Evolutionary conservation across 176 grass and related monocot species (phyloP), one percentile per base, ranked within the genome.

Genomic region (Miscanthus lutarioriparius): DNA sequence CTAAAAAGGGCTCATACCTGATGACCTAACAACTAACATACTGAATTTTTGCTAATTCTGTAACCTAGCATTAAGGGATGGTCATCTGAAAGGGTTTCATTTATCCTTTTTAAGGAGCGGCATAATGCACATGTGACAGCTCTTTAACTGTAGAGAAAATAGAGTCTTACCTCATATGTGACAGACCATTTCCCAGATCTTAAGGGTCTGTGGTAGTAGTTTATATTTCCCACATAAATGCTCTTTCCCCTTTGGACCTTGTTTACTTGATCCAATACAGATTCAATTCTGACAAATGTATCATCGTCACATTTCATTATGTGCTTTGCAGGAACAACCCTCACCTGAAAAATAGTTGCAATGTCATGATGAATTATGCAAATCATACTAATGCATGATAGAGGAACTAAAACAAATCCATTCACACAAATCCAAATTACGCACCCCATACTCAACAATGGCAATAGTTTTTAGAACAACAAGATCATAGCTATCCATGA

Each of bases 241-340:
- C 87, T 97, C 40, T 44, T 86, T 27, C 80, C 67, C 53, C 82
- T 82, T 72, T 84, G 87, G 14, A 90, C 59, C 82, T 94, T 97
- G 48, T 81, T 92, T 38, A 94, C 71, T 88, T 90, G 91, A 72
- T 90, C 82, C 51, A 94, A n/a, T 35, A 97, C 89, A 4, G 90
- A 82, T 25, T 94, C 83, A 49, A 97, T 77, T 84, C 91, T 92
- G 65, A 97, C 80, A 11, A 94, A 97, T 32, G 92, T 97, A 67
- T 97, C 92, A 64, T 97, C 94, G 36, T 94, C 94, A 17, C 90
- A 97, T 49, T 94, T 97, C 94, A 97, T 97, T 80, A 97, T 86
- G 74, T 97, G 78, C 39, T 94, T 97, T 15, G 91, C 94, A 75
- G 85, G 89, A 68, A 94, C 74, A 62, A 88, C 80, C 65, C 67